These are phyloP conservation scores for Psilocybe cyanescens DNA, from an alignment of 768 basidiomycete species.

Conservation along the genomic window DNA sequence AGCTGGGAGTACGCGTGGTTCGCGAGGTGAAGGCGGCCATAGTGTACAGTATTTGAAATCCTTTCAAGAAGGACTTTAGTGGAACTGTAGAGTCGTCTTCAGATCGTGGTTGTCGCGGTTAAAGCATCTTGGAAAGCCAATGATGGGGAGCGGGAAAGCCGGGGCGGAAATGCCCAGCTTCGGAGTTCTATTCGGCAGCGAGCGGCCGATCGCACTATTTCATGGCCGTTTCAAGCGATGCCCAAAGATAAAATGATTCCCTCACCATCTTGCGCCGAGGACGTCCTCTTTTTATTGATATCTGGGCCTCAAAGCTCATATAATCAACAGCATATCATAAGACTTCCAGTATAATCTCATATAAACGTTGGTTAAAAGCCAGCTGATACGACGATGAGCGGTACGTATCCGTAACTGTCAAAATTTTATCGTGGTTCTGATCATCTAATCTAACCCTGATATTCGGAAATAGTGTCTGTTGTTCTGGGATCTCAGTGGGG, in stretches of 20 bases:
- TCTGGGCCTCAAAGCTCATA: neutral
- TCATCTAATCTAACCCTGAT: conserved; percentile 26
- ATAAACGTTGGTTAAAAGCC: neutral
- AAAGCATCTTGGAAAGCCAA: neutral
- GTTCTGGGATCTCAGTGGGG: conserved; percentile 93
- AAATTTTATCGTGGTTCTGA: conserved; percentile 4
- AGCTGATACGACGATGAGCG: conserved; percentile 29
- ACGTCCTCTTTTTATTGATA: conserved; percentile 4
- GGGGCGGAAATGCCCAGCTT: neutral
- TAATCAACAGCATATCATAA: neutral
- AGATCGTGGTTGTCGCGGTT: neutral
- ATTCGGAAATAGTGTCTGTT: conserved; percentile 51
- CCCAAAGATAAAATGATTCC: conserved; percentile 24
- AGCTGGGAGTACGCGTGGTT: conserved; percentile 52
- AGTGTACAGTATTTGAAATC: neutral
- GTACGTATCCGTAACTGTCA: conserved; percentile 21
- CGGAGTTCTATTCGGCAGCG: conserved; percentile 20
- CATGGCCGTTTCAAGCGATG: conserved; percentile 1
- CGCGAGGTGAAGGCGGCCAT: conserved; percentile 19
- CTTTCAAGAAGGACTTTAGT: neutral
- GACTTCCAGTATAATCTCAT: neutral
- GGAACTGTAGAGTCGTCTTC: neutral
- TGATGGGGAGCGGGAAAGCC: neutral
- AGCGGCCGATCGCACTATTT: conserved; percentile 26
- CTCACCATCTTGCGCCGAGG: conserved; percentile 8